Conservation (phyloP, 805 yeast species). For the Kregervanrija delftensis region DNA sequence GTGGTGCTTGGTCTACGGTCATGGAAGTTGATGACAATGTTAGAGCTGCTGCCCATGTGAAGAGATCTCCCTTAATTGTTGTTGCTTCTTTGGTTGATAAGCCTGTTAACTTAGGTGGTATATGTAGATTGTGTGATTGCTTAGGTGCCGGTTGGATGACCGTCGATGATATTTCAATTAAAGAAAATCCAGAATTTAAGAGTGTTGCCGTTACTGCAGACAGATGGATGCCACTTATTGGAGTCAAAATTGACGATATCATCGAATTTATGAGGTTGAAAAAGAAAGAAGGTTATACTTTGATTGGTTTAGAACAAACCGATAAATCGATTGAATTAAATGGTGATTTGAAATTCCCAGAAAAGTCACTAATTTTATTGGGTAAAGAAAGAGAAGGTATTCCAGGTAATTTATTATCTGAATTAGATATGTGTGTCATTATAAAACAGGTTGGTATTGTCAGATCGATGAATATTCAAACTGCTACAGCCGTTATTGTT, state of each 20-base stretch:
- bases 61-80: slow-evolving; percentile 81
- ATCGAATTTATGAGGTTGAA: slow-evolving; percentile 49
- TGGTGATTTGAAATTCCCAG: slow-evolving; percentile 62
- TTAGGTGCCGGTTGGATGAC: slow-evolving; percentile 83
- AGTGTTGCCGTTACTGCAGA: slow-evolving; percentile 93
- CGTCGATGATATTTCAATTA: slow-evolving; percentile 60
- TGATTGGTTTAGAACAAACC: slow-evolving; percentile 90
- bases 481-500: slow-evolving; percentile 91
- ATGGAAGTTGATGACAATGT: slow-evolving; percentile 40
- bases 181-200: slow-evolving; percentile 63
- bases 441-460: slow-evolving; percentile 89
- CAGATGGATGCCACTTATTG: slow-evolving; percentile 88
- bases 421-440: slow-evolving; percentile 80
- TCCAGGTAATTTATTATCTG: slow-evolving; percentile 77
- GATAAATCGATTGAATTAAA: slow-evolving; percentile 75
- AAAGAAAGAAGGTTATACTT: slow-evolving; percentile 70
- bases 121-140: slow-evolving; percentile 87
- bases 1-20: slow-evolving; percentile 80
- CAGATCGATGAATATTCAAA: slow-evolving; percentile 93
- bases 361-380: slow-evolving; percentile 66
- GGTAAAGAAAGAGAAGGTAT: slow-evolving; percentile 91
- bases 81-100: slow-evolving; percentile 88
- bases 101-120: slow-evolving; percentile 90
- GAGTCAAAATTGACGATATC: slow-evolving; percentile 57
- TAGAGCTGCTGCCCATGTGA: slow-evolving; percentile 38